Base-by-base conservation (phyloP, 495 filamentous ascomycete species). In the Massariosphaeria phaeospora region DNA sequence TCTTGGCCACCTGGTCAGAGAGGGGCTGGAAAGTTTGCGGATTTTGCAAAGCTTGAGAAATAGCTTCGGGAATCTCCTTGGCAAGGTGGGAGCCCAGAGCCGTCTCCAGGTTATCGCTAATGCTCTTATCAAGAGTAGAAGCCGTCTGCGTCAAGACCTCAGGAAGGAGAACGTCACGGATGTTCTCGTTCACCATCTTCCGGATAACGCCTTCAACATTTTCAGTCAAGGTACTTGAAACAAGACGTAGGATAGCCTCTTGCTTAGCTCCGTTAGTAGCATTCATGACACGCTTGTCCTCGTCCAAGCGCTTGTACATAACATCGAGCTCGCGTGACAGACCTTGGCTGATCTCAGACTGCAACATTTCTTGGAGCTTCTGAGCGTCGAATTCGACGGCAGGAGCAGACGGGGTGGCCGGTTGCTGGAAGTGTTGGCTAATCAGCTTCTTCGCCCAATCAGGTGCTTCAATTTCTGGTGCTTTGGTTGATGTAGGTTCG, bases 161-260 rank as follows among this genome's bases (percentile, higher is more conserved):
- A 59, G 49, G 78, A 62, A 69, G 64, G 62, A 70, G 74, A 30
- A 68, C 61, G 26, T 54, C 26, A 25, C 57, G 57, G 4, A 61
- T 36, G 24, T 20, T 61, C 17, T 55, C 49, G 3, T 55, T 39
- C n/a, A 61, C 44, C 51, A 62, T 57, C 35, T 42, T 52, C 6
- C 20, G 62, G 60, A 29, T 75, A 60, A 66, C 76, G 67, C 20
- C 34, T 26, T 64, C 89, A 25, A 94, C 87, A 57, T 96, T 97
- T 39, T 93, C 84, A 17, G 88, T 86, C 17, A 99, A 75, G 11
- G 93, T 91, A 45, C 79, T 83, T 1, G 89, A 93, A 8, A 99
- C 87, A 36, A 95, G 76, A 18, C 88, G 85, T 45, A 99, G 77
- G 27, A 99, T 74, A 52, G 85, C 82, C 48, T 90, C 84, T 57